phyloP scores from a whole-genome alignment of 2,329 filamentous ascomycete genomes.

The Corynespora cassiicola region DNA sequence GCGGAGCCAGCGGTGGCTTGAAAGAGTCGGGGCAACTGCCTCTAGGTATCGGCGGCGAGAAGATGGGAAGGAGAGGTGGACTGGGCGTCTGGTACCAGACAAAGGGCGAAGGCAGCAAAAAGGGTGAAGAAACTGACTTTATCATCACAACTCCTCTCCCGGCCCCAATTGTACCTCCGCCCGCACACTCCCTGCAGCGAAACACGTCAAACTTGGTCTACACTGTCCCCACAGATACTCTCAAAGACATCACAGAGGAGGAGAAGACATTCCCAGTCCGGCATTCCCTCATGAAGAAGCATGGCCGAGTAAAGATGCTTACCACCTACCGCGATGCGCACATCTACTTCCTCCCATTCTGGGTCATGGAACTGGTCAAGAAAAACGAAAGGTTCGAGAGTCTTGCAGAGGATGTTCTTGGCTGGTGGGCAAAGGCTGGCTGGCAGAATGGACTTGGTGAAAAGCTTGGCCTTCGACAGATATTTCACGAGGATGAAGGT shows the following conservation, averaged over 20 bases:
- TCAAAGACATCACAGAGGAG: slow-evolving; percentile 82
- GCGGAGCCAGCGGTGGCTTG: slow-evolving; percentile 62
- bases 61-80: slow-evolving; percentile 73
- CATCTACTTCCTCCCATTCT: slow-evolving; percentile 91
- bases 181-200: slow-evolving; percentile 69
- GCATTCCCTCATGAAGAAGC: slow-evolving; percentile 75
- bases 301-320: slow-evolving; percentile 79
- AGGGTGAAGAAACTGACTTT: slow-evolving; percentile 93
- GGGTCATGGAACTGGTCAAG: slow-evolving; percentile 85
- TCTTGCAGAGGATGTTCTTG: slow-evolving; percentile 88
- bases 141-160: slow-evolving; percentile 77
- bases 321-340: slow-evolving; percentile 89
- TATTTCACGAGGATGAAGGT: slow-evolving; percentile 61
- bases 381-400: slow-evolving; percentile 84
- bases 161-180: slow-evolving; percentile 62
- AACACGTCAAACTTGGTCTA: slow-evolving; percentile 81
- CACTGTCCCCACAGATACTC: slow-evolving; percentile 84
- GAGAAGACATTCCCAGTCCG: slow-evolving; percentile 76
- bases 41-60: slow-evolving; percentile 60
- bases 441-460: slow-evolving; percentile 85
- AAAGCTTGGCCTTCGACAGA: slow-evolving; percentile 75
- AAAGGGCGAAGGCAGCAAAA: slow-evolving; percentile 76
- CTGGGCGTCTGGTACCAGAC: slow-evolving; percentile 92
- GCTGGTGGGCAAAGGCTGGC: slow-evolving; percentile 93
- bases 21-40: slow-evolving; percentile 53